Evolutionary conservation across 2,329 filamentous ascomycete genomes (phyloP).

Genomic region (Xylaria sp.): DNA sequence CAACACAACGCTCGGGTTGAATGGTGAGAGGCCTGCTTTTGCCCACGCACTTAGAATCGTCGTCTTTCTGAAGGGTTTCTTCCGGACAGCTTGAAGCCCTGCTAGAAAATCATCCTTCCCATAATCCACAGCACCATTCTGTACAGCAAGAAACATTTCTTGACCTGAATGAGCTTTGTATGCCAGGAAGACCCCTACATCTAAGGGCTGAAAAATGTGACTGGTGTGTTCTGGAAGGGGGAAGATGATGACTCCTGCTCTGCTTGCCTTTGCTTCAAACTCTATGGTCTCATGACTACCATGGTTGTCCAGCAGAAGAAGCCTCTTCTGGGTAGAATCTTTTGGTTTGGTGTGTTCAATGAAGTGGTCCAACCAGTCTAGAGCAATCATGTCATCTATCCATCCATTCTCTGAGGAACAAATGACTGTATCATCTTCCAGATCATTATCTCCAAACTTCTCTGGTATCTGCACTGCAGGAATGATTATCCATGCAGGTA

Average conservation of each 20-base stretch:
- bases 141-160: neutral
- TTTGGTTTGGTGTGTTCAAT: neutral
- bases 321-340: neutral
- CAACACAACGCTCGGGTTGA: neutral
- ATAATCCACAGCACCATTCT: neutral
- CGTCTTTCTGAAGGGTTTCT: neutral
- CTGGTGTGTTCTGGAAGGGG: neutral
- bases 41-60: neutral
- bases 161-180: neutral
- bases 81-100: neutral
- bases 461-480: neutral
- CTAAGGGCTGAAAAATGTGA: neutral
- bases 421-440: neutral
- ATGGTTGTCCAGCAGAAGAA: neutral
- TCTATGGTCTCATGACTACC: neutral
- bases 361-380: neutral
- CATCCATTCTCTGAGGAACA: neutral
- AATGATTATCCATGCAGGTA: neutral
- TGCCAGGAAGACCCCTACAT: neutral
- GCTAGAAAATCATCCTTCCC: neutral
- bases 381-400: neutral
- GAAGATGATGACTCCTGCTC: neutral
- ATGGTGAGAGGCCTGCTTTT: neutral
- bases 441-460: neutral
- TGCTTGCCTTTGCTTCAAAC: neutral